Evolutionary conservation across 202 grass and related monocot genomes (phyloP).

Genomic region (Panicum hallii): DNA sequence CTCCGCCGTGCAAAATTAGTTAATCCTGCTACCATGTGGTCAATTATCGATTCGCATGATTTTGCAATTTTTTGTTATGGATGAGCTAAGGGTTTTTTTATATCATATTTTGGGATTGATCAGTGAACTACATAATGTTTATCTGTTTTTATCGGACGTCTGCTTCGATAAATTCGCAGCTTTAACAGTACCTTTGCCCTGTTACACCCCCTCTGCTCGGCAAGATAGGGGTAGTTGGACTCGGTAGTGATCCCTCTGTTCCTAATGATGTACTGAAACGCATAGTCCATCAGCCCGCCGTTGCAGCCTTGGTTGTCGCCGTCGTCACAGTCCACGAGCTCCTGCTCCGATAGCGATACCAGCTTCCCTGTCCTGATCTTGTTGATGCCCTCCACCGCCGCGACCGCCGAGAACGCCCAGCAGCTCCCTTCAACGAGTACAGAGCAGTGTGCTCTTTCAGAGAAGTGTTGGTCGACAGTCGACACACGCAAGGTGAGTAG

Average conservation of each 20-base stretch:
- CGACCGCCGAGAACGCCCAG: slow-evolving; percentile 74
- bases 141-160: background rate
- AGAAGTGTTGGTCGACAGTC: too few species aligned
- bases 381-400: slow-evolving; percentile 72
- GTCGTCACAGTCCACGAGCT: slow-evolving; percentile 66
- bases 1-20: background rate
- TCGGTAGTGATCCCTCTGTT: slow-evolving; percentile 71
- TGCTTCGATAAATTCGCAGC: background rate
- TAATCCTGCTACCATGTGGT: background rate
- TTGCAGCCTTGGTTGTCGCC: slow-evolving; percentile 59
- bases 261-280: slow-evolving; percentile 61
- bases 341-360: slow-evolving; percentile 73
- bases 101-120: background rate
- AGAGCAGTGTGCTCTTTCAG: background rate
- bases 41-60: background rate
- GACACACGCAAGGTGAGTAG: background rate
- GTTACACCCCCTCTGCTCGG: slow-evolving; percentile 48
- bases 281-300: slow-evolving; percentile 79
- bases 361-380: slow-evolving; percentile 65
- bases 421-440: slow-evolving; percentile 58
- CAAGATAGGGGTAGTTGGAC: slow-evolving; percentile 58
- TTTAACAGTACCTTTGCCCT: slow-evolving; percentile 42
- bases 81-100: background rate
- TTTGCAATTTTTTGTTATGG: background rate
- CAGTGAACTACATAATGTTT: background rate